Base-by-base conservation (phyloP, 208 protist species). In the Trypanosoma melophagium region DNA sequence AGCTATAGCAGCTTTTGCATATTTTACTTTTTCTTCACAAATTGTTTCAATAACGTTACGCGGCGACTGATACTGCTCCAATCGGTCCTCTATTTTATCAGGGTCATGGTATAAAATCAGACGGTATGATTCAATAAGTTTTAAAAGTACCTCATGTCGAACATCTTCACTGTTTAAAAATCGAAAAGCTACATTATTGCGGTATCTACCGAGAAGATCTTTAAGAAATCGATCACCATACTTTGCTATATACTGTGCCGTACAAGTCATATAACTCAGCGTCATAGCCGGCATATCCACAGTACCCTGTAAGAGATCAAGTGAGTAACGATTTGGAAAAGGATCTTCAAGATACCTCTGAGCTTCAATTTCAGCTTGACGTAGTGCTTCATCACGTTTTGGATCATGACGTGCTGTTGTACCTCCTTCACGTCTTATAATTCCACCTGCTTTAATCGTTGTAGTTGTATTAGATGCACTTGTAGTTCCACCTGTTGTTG, bases 231-330 rank as follows among this genome's bases (percentile, higher is more conserved):
- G 70, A 2, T 89, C 83, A 10, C 90, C 90, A 68, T 93, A 93
- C 79, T 96, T 96, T 40, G 87, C 87, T 14, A 80, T 76, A 75
- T 94, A 96, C 79, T 96, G 90, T 41, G 90, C 90, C 0, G 88
- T 86, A 59, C 69, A 71, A 2, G 82, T 81, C 71, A 96, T 87
- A 60, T 93, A 76, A 41, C 85, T 85, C 61, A 94, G 82, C 42
- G 82, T 62, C 24, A 89, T 54, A 2, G 85, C 78, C 16, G 84
- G 83, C 56, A 96, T 72, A 40, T 91, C 83, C 1, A 93, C 58
- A 5, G 87, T 92, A 44, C 83, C 85, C 9, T 77, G 77, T 31
- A 80, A 76, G 13, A 86, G 74, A 66, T 93, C 79, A 1, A 94
- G 66, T 10, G 82, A 82, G 69, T 86, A 96, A 21, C 68, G 63